Evolutionary conservation across 2,329 filamentous ascomycete genomes (phyloP), one percentile per base, ranked within the genome.

Genomic region (Colletotrichum eremochloae): DNA sequence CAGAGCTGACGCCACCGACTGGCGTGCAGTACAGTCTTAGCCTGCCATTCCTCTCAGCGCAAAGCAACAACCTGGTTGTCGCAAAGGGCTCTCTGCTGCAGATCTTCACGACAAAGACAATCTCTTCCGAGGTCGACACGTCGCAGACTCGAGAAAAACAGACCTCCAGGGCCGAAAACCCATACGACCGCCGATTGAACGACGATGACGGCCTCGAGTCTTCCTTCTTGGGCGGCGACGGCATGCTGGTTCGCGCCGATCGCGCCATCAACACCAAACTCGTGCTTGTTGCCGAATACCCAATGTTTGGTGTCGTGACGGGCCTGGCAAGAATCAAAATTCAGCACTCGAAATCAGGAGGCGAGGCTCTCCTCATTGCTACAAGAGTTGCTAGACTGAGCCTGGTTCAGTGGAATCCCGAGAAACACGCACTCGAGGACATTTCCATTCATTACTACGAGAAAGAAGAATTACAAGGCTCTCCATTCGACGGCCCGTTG

Each of bases 361-460:
- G 94, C 70, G 94, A 98, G 74, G 92, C 93, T 58, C 86, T 99
- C 67, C 85, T 99, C 67, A 82, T 98, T 69, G 93, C 94, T 0
- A 93, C 96, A 82, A 93, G 93, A 79, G 95, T 97, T 83, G 96
- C 96, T 53, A 97, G 97, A 83, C 88, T 98, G 79, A 97, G 94
- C 81, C 86, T 99, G 81, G 88, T 97, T 68, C 94, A 98, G 84
- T 99, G 96, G 96, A 94, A 98, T 80, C 91, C 94, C 11, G 90
- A 93, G 80, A 91, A 90, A 76, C 88, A 93, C 81, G 89, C 90
- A 63, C 91, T 98, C 77, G 91, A 92, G 77, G 98, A 96, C 65
- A 90, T 96, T 74, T 98, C 96, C 63, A 96, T 99, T 78, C 96
- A 99, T 84, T 98, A 95, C 86, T 99, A 98, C 83, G 96, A 99